These are phyloP conservation scores for Flaveria robusta DNA, from an alignment of 129 eudicot species.

Conservation along the genomic window DNA sequence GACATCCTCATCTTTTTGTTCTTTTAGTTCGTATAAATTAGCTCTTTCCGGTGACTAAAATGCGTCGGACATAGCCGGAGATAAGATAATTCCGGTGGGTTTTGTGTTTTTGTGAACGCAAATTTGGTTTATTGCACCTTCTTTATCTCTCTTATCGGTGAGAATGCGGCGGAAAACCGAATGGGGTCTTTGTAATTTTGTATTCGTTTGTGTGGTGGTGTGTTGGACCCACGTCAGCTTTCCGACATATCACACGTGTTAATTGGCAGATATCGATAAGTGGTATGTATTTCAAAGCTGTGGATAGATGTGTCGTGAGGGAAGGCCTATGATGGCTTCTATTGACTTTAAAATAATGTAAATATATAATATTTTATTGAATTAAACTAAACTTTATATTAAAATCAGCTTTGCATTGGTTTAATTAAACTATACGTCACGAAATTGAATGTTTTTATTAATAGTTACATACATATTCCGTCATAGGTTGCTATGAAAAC, in stretches of 20 bases:
- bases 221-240: conserved; percentile 31
- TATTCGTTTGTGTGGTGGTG: background rate
- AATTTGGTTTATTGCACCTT: background rate
- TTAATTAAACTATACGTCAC: no score
- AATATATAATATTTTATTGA: no score
- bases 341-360: background rate
- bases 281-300: conserved; percentile 22
- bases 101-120: background rate
- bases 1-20: conserved; percentile 48
- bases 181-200: conserved; percentile 22
- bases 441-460: no score
- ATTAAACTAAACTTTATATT: no score
- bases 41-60: conserved; percentile 4
- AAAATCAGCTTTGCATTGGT: no score
- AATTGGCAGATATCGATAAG: conserved; percentile 13
- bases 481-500: no score
- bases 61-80: conserved; percentile 10
- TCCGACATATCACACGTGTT: conserved; percentile 27
- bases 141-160: conserved; percentile 4
- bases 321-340: no score
- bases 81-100: background rate
- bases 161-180: background rate
- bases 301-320: background rate
- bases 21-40: background rate
- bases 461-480: no score